Percentiles rank a stretch among this genome's conserved stretches.
Conservation (phyloP, 805 yeast species). For the Wickerhamiella azymoides region DNA sequence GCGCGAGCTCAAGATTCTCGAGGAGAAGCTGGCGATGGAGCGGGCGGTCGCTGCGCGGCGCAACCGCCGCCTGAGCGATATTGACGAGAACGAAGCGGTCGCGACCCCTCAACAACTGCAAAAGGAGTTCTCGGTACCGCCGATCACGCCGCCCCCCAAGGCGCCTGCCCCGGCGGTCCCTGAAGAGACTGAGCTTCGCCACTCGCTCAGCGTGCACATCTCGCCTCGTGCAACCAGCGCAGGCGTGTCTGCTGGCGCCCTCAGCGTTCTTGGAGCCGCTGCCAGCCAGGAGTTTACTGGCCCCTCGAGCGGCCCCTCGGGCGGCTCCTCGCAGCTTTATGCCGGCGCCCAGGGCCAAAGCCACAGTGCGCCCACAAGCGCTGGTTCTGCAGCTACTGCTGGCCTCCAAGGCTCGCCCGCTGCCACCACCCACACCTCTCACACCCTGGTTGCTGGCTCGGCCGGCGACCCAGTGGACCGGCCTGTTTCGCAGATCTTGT, state of each 20-base stretch:
- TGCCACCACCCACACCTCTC: no score
- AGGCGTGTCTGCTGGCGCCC: no score
- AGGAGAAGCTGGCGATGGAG: slow-evolving; percentile 11
- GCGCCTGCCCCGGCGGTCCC: neutral
- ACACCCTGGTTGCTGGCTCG: no score
- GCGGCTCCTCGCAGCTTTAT: no score
- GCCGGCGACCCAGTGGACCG: neutral
- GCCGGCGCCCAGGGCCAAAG: no score
- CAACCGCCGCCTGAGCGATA: neutral
- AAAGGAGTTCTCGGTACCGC: neutral
- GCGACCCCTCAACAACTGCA: neutral
- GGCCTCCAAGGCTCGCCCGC: neutral
- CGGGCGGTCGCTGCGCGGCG: neutral
- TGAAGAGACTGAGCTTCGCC: neutral
- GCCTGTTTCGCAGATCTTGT: neutral
- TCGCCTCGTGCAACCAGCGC: neutral
- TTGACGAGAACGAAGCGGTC: neutral
- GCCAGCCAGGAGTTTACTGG: no score
- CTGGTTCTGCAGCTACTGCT: neutral
- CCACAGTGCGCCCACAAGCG: no score
- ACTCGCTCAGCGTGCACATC: neutral
- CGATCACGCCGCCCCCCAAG: neutral
- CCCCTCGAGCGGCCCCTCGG: no score
- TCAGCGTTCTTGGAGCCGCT: no score
- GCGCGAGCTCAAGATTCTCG: slow-evolving; percentile 28